Evolutionary conservation across 169 alveolate genomes (phyloP).

Genomic region (Plasmodium cynomolgi): DNA sequence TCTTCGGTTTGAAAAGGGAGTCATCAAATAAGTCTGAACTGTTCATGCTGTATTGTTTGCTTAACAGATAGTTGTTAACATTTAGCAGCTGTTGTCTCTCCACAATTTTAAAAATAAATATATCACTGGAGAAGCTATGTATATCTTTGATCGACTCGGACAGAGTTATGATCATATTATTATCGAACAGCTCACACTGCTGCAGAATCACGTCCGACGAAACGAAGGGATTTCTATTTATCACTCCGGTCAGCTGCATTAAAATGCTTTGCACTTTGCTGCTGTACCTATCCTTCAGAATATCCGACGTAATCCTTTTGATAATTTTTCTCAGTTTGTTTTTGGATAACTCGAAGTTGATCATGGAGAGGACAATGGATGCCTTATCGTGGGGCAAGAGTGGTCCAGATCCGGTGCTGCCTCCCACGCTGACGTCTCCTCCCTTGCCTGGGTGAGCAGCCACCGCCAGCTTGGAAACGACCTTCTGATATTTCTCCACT

Average conservation of each 20-base stretch:
- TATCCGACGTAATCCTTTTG: constrained; percentile 47
- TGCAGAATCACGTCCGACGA: constrained; percentile 27
- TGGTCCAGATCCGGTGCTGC: not conserved
- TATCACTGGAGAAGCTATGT: constrained; percentile 44
- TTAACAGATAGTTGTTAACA: constrained; percentile 39
- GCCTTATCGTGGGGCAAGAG: not conserved
- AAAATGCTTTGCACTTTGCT: constrained; percentile 25
- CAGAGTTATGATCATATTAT: constrained; percentile 62
- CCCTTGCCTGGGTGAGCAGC: not conserved
- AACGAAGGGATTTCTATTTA: constrained; percentile 46
- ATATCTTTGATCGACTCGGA: constrained; percentile 54
- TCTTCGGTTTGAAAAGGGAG: constrained; percentile 43
- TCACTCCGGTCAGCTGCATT: not conserved
- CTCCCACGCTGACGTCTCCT: not conserved
- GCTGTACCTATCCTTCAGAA: constrained; percentile 51
- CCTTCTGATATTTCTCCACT: constrained; percentile 16
- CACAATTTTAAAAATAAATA: constrained; percentile 42
- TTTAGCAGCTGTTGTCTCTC: constrained; percentile 63
- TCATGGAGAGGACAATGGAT: not conserved
- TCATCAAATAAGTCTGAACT: constrained; percentile 36
- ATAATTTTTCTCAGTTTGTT: constrained; percentile 46
- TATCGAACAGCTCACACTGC: constrained; percentile 62
- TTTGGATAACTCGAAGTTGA: constrained; percentile 22
- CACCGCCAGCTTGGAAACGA: not conserved
- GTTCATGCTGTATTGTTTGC: constrained; percentile 27